Conservation (phyloP, 371 early-diverging fungal species). For the Dinochytrium kinnereticum region DNA sequence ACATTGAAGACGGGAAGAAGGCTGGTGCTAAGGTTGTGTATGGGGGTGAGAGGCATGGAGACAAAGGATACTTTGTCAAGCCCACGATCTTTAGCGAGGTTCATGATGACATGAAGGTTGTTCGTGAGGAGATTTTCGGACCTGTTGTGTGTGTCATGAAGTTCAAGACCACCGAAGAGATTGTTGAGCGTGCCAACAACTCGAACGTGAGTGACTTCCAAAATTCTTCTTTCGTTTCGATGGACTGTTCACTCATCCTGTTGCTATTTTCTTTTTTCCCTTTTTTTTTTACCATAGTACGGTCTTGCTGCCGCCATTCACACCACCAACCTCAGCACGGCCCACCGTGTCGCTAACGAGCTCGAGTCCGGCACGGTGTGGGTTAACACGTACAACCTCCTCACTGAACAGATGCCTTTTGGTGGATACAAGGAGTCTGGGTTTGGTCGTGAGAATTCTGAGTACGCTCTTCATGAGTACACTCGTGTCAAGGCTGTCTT, state of each 20-base stretch:
- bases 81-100: slow-evolving; percentile 82
- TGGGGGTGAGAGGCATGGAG: slow-evolving; percentile 74
- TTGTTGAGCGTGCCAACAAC: slow-evolving; percentile 75
- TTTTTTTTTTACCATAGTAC: slow-evolving; percentile 49
- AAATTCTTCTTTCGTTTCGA: too few species aligned
- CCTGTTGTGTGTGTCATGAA: slow-evolving; percentile 80
- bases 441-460: slow-evolving; percentile 40
- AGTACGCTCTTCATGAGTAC: slow-evolving; percentile 40
- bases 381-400: slow-evolving; percentile 52
- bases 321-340: slow-evolving; percentile 68
- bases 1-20: slow-evolving; percentile 64
- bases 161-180: slow-evolving; percentile 81
- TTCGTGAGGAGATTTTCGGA: slow-evolving; percentile 90
- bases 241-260: not conserved
- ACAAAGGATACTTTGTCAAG: slow-evolving; percentile 76
- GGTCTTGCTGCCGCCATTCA: slow-evolving; percentile 88
- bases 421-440: slow-evolving; percentile 91
- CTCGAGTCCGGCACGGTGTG: slow-evolving; percentile 84
- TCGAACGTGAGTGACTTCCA: slow-evolving; percentile 42
- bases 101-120: slow-evolving; percentile 66
- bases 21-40: slow-evolving; percentile 63
- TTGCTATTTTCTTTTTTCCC: not conserved
- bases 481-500: slow-evolving; percentile 31
- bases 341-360: slow-evolving; percentile 66
- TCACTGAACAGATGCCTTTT: slow-evolving; percentile 66